Conservation (phyloP, 371 early-diverging fungal genomes). For the Apophysomyces variabilis region DNA sequence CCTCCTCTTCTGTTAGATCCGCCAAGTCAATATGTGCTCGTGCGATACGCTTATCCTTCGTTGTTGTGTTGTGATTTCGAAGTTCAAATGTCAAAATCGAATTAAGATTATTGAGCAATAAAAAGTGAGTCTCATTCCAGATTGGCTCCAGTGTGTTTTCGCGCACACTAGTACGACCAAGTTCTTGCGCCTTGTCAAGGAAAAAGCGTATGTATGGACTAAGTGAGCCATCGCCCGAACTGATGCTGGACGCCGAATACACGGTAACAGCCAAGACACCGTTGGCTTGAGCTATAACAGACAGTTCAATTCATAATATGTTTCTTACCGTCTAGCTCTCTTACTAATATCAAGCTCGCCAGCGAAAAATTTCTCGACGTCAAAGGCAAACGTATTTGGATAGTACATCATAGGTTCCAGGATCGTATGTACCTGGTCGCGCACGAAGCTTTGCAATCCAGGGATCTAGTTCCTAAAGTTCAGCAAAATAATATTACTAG, state of each 20-base stretch:
- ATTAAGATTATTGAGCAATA: constrained; percentile 61
- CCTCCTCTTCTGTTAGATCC: constrained; percentile 53
- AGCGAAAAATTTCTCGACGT: constrained; percentile 81
- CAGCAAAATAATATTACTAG: background rate
- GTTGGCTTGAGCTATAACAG: constrained; percentile 63
- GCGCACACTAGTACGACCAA: constrained; percentile 64
- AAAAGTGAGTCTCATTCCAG: constrained; percentile 65
- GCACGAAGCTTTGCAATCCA: constrained; percentile 80
- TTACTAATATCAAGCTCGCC: constrained; percentile 61
- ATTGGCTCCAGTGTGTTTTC: constrained; percentile 63
- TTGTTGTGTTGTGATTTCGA: constrained; percentile 30
- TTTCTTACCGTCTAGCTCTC: background rate
- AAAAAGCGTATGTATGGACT: constrained; percentile 85
- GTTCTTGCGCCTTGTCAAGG: constrained; percentile 76
- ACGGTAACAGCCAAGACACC: constrained; percentile 88
- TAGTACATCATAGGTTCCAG: constrained; percentile 84
- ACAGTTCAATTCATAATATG: background rate
- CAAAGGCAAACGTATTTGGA: constrained; percentile 83
- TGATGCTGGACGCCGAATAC: constrained; percentile 75
- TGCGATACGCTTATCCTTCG: constrained; percentile 47
- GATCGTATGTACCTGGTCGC: constrained; percentile 76
- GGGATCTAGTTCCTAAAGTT: constrained; percentile 63
- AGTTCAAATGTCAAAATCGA: constrained; percentile 54
- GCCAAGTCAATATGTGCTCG: constrained; percentile 59
- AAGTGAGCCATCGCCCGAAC: constrained; percentile 76